Percentiles rank a stretch among this genome's conserved stretches.
Evolutionary conservation across 2,329 filamentous ascomycete species (phyloP).

Genomic region (Penicillium hordei): DNA sequence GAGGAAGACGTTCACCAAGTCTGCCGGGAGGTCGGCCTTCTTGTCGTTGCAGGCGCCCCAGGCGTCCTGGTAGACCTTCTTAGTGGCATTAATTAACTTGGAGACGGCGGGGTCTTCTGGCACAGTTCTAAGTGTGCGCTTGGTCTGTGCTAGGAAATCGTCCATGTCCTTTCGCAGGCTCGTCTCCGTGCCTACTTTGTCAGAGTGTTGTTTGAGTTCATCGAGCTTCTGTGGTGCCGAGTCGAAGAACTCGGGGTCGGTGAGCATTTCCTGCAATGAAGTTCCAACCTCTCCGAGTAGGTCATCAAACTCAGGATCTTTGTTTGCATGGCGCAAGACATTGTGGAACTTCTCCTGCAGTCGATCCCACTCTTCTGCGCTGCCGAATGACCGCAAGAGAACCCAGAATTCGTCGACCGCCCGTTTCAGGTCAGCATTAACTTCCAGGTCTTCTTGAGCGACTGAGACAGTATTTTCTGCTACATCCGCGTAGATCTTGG

Average conservation of each 20-base stretch:
- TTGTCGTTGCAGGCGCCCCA: slow-evolving; percentile 64
- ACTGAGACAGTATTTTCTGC: slow-evolving; percentile 65
- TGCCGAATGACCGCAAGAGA: slow-evolving; percentile 77
- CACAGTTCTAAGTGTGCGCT: slow-evolving; percentile 67
- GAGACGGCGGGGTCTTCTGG: slow-evolving; percentile 70
- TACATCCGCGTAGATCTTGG: slow-evolving; percentile 71
- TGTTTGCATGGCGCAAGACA: slow-evolving; percentile 70
- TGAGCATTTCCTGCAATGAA: slow-evolving; percentile 76
- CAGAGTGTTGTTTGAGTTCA: slow-evolving; percentile 58
- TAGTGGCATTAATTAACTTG: slow-evolving; percentile 65
- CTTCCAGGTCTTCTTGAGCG: slow-evolving; percentile 68
- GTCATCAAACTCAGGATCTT: slow-evolving; percentile 79
- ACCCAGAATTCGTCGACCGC: slow-evolving; percentile 79
- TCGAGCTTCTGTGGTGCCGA: slow-evolving; percentile 66
- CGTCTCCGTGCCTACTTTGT: slow-evolving; percentile 62
- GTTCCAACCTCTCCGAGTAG: slow-evolving; percentile 72
- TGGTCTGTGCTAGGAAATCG: slow-evolving; percentile 66
- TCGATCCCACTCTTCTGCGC: slow-evolving; percentile 70
- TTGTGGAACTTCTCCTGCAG: slow-evolving; percentile 67
- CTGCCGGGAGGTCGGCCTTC: slow-evolving; percentile 71
- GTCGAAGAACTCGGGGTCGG: slow-evolving; percentile 82
- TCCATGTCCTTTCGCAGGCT: slow-evolving; percentile 72
- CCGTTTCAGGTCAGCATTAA: slow-evolving; percentile 71
- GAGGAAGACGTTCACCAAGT: slow-evolving; percentile 76
- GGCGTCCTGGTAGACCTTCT: slow-evolving; percentile 68